These are phyloP conservation scores for Flaveria sonorensis DNA, from an alignment of 129 eudicot genomes.

Conservation along the genomic window DNA sequence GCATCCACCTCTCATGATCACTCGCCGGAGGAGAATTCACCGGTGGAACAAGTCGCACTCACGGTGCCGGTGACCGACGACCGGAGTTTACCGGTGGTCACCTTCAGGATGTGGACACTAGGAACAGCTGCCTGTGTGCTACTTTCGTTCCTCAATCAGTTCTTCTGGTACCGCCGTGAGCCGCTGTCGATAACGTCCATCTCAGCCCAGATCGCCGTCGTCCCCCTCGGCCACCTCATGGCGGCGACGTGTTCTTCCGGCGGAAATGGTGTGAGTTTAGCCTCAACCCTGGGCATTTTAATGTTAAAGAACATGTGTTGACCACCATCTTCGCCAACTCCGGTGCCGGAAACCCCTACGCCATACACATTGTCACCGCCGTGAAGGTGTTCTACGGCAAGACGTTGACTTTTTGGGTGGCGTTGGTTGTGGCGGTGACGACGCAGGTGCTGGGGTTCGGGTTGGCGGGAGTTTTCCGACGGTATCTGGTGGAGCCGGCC, in stretches of 20 bases:
- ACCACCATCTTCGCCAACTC: constrained; percentile 68
- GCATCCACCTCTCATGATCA: constrained; percentile 12
- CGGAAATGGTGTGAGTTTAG: constrained; percentile 50
- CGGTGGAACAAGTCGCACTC: constrained; percentile 70
- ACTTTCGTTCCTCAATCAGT: constrained; percentile 67
- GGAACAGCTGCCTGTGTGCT: constrained; percentile 57
- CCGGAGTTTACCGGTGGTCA: constrained; percentile 46
- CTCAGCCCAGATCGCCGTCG: constrained; percentile 77
- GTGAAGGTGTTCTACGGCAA: constrained; percentile 59
- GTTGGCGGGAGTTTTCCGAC: constrained; percentile 68
- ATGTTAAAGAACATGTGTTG: constrained; percentile 65
- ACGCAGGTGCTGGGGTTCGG: constrained; percentile 76
- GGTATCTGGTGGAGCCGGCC: constrained; percentile 72
- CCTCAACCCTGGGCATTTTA: constrained; percentile 60
- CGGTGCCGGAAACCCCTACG: constrained; percentile 70
- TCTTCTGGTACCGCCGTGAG: constrained; percentile 72
- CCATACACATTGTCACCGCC: constrained; percentile 64
- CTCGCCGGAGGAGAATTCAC: constrained; percentile 48
- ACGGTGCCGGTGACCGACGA: constrained; percentile 70
- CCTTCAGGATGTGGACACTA: constrained; percentile 68
- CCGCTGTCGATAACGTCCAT: constrained; percentile 59
- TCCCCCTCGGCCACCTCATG: constrained; percentile 73
- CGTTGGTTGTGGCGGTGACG: constrained; percentile 59
- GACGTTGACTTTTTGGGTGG: constrained; percentile 67
- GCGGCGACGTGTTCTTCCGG: constrained; percentile 54